Percentiles rank a stretch among this genome's conserved stretches.
Evolutionary conservation across 805 yeast species (phyloP).

Genomic region (Schwanniomyces pseudopolymorphus): DNA sequence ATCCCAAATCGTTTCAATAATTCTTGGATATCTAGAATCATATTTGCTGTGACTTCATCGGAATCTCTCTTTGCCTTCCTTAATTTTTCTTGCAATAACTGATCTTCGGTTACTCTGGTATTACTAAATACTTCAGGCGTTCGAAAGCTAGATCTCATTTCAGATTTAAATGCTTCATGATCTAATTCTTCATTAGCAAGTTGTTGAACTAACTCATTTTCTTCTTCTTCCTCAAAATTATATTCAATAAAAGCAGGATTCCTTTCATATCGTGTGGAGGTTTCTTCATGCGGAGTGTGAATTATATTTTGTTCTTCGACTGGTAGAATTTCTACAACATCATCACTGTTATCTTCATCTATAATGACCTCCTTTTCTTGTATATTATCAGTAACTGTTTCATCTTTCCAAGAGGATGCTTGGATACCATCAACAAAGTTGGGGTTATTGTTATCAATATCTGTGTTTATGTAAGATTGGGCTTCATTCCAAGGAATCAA

Average conservation of each 20-base stretch:
- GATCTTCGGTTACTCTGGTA: constrained; percentile 46
- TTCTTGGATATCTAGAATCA: constrained; percentile 91
- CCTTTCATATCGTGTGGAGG: constrained; percentile 3
- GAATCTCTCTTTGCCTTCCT: constrained; percentile 78
- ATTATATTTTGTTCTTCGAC: constrained; percentile 1
- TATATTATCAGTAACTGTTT: not conserved
- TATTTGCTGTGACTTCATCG: constrained; percentile 82
- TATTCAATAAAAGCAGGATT: constrained; percentile 46
- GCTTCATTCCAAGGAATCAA: constrained; percentile 54
- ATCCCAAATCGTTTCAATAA: constrained; percentile 84
- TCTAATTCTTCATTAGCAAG: constrained; percentile 71
- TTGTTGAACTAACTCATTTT: constrained; percentile 60
- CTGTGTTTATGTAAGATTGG: constrained; percentile 9
- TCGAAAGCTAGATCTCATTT: constrained; percentile 20
- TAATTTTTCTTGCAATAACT: constrained; percentile 56
- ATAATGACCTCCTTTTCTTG: not conserved
- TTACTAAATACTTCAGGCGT: constrained; percentile 20
- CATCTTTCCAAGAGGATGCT: not conserved
- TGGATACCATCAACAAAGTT: constrained; percentile 20
- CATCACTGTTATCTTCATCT: constrained; percentile 7
- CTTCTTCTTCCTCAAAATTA: constrained; percentile 77
- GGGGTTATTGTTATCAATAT: not conserved
- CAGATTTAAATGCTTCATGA: constrained; percentile 57
- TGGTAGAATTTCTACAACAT: constrained; percentile 8
- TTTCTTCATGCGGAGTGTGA: not conserved